Evolutionary conservation across 2,329 filamentous ascomycete genomes (phyloP).

Genomic region (Trichoderma arundinaceum): DNA sequence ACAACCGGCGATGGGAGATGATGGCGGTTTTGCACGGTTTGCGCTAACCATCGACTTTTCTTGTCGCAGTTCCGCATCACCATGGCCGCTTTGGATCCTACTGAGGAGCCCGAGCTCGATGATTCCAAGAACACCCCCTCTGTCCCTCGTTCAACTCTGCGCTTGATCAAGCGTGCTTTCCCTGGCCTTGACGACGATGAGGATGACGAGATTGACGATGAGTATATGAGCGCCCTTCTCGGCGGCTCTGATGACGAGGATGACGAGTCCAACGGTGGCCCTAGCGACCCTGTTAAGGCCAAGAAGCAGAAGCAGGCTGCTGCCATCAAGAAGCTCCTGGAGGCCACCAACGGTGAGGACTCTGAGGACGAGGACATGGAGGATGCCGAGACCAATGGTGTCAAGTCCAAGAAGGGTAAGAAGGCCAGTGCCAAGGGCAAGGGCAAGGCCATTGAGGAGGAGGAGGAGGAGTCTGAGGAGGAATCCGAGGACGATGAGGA

Average conservation of each 20-base stretch:
- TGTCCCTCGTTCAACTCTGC: conserved; percentile 82
- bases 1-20: neutral
- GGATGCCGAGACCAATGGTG: conserved; percentile 65
- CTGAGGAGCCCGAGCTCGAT: conserved; percentile 71
- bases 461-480: conserved; percentile 61
- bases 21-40: neutral
- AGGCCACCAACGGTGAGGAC: conserved; percentile 65
- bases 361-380: conserved; percentile 76
- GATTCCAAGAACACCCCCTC: conserved; percentile 65
- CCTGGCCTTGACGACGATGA: conserved; percentile 61
- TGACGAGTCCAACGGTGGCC: conserved; percentile 78
- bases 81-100: conserved; percentile 97
- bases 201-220: conserved; percentile 70
- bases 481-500: conserved; percentile 62
- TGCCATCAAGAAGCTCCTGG: conserved; percentile 77
- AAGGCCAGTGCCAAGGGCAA: conserved; percentile 74
- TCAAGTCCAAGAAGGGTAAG: conserved; percentile 67
- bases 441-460: conserved; percentile 70
- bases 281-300: conserved; percentile 87
- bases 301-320: conserved; percentile 85
- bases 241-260: conserved; percentile 58
- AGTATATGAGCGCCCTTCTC: conserved; percentile 64
- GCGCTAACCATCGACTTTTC: conserved; percentile 39
- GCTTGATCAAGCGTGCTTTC: conserved; percentile 79
- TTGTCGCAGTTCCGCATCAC: conserved; percentile 83